Percentiles rank a stretch among this genome's conserved stretches.
phyloP scores from a whole-genome alignment of 2,329 filamentous ascomycete genomes.

The Colletotrichum sp. region DNA sequence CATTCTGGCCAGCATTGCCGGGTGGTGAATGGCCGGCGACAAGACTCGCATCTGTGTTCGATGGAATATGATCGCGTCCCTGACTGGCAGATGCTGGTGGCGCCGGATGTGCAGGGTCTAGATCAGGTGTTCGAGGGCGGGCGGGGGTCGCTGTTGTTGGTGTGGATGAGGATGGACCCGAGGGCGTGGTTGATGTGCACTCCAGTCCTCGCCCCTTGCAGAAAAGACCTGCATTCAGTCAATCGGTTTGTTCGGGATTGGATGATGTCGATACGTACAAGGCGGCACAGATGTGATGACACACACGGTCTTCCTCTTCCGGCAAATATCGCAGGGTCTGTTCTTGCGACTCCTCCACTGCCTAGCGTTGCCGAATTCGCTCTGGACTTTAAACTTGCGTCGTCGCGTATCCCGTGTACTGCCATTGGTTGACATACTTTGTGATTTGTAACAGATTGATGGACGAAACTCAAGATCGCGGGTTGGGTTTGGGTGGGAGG shows the following conservation, averaged over 20 bases:
- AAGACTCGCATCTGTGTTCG: rapidly evolving
- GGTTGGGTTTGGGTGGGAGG: background rate
- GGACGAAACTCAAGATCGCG: background rate
- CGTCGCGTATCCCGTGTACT: background rate
- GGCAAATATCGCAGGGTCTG: slow-evolving; percentile 50
- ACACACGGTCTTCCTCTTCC: slow-evolving; percentile 50
- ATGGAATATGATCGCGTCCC: background rate
- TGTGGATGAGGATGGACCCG: background rate
- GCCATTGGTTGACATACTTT: background rate
- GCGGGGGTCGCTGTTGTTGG: background rate
- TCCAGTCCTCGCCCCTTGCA: slow-evolving; percentile 36
- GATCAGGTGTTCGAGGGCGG: background rate
- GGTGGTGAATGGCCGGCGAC: rapidly evolving
- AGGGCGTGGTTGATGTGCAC: slow-evolving; percentile 33
- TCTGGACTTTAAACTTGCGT: slow-evolving; percentile 46
- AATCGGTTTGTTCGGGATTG: background rate
- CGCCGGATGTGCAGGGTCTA: background rate
- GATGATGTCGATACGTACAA: slow-evolving; percentile 36
- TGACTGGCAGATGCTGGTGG: background rate
- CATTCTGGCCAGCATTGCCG: background rate
- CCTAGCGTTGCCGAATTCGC: slow-evolving; percentile 43
- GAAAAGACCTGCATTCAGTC: slow-evolving; percentile 30
- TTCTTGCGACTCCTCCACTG: slow-evolving; percentile 49
- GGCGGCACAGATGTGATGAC: slow-evolving; percentile 48
- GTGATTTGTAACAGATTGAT: background rate